Percentiles rank a stretch among this genome's conserved stretches.
phyloP scores from a whole-genome alignment of 2,329 filamentous ascomycete genomes.

The Sarocladium strictum region DNA sequence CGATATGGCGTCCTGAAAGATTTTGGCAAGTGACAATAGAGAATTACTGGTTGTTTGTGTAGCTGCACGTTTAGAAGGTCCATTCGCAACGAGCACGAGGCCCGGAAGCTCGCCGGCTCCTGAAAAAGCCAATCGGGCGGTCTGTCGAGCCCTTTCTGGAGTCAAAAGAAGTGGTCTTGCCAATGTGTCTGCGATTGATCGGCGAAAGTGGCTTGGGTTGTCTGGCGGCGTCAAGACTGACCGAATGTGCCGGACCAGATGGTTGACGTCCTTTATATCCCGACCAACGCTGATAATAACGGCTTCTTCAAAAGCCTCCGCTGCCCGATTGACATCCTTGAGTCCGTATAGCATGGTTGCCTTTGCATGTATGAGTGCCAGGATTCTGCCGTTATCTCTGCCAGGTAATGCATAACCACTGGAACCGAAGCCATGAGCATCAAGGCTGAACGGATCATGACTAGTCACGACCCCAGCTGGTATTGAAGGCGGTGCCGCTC shows the following conservation, averaged over 20 bases:
- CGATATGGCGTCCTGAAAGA: slow-evolving; percentile 94
- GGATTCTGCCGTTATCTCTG: slow-evolving; percentile 83
- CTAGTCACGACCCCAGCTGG: background rate
- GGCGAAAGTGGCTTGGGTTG: slow-evolving; percentile 11
- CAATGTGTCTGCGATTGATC: background rate
- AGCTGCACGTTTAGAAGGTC: slow-evolving; percentile 68
- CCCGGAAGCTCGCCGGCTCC: slow-evolving; percentile 73
- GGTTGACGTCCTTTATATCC: slow-evolving; percentile 62
- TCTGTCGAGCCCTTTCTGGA: slow-evolving; percentile 77
- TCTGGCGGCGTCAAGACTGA: slow-evolving; percentile 50
- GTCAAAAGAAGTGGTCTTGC: slow-evolving; percentile 66
- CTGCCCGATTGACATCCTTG: slow-evolving; percentile 74
- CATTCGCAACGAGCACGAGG: slow-evolving; percentile 64
- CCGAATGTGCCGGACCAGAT: slow-evolving; percentile 74
- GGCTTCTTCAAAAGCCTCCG: slow-evolving; percentile 88
- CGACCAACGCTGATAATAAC: slow-evolving; percentile 81
- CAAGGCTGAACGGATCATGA: background rate
- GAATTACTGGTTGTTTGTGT: slow-evolving; percentile 95
- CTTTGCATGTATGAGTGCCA: slow-evolving; percentile 93
- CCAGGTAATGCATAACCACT: slow-evolving; percentile 67
- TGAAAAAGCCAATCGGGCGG: slow-evolving; percentile 77
- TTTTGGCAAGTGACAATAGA: slow-evolving; percentile 88
- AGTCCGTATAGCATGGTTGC: slow-evolving; percentile 96
- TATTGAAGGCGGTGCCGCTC: background rate
- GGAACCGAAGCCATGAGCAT: slow-evolving; percentile 9